Conservation (phyloP, 2,329 filamentous ascomycete genomes). For the Stromatinia cepivora region DNA sequence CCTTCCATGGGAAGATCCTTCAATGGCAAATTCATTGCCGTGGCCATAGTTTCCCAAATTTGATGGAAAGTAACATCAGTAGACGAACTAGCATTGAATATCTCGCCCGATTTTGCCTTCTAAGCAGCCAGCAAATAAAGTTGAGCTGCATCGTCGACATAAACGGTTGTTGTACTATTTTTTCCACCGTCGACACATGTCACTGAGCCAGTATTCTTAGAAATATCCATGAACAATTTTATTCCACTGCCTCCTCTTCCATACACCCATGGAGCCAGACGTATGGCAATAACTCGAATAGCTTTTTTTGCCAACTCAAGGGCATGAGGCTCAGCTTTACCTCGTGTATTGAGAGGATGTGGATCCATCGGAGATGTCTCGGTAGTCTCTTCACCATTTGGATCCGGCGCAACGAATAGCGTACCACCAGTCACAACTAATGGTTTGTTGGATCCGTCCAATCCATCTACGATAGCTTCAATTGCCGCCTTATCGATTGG, state of each 20-base stretch:
- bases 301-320: slow-evolving; percentile 38
- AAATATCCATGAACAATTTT: slow-evolving; percentile 40
- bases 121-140: slow-evolving; percentile 45
- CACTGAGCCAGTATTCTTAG: slow-evolving; percentile 38
- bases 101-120: slow-evolving; percentile 41
- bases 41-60: slow-evolving; percentile 39
- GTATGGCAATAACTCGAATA: slow-evolving; percentile 43
- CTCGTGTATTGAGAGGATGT: slow-evolving; percentile 36
- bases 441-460: slow-evolving; percentile 43
- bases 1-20: neutral
- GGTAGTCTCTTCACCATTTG: slow-evolving; percentile 39
- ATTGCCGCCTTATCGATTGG: slow-evolving; percentile 43
- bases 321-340: slow-evolving; percentile 40
- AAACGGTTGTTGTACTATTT: slow-evolving; percentile 39
- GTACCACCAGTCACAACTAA: slow-evolving; percentile 44
- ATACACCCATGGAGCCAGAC: slow-evolving; percentile 49
- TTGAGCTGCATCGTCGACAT: slow-evolving; percentile 48
- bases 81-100: slow-evolving; percentile 42
- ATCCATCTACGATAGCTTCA: slow-evolving; percentile 43
- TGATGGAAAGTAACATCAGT: slow-evolving; percentile 42
- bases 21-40: slow-evolving; percentile 30
- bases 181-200: slow-evolving; percentile 41
- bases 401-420: slow-evolving; percentile 34
- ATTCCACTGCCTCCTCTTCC: slow-evolving; percentile 44
- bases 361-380: slow-evolving; percentile 29